A percentile compares a stretch with the other conserved stretches of the same genome.
These are phyloP conservation scores for Neofusicoccum ribis DNA, from an alignment of 2,329 filamentous ascomycete genomes.

Conservation along the genomic window DNA sequence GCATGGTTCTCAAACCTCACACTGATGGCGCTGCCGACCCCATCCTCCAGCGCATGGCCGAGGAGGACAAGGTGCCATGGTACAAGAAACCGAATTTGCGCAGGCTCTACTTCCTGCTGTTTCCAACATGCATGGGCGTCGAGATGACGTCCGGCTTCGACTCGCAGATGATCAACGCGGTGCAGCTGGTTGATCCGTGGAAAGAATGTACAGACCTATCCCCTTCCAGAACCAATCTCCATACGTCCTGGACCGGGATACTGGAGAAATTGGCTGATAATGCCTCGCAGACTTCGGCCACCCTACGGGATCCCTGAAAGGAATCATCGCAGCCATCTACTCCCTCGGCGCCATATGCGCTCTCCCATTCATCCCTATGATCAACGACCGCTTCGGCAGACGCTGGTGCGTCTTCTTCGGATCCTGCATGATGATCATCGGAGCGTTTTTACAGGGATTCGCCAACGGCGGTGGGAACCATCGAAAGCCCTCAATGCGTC, in stretches of 20 bases:
- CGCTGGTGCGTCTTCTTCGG: slow-evolving; percentile 24
- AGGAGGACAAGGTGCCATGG: slow-evolving; percentile 40
- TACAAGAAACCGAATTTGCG: slow-evolving; percentile 31
- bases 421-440: slow-evolving; percentile 19
- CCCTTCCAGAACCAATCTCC: too few species aligned
- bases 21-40: slow-evolving; percentile 37
- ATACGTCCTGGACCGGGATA: too few species aligned
- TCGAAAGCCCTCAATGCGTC: too few species aligned
- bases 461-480: slow-evolving; percentile 38
- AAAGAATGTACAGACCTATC: slow-evolving; percentile 30
- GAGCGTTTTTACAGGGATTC: slow-evolving; percentile 28
- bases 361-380: slow-evolving; percentile 28
- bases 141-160: slow-evolving; percentile 21
- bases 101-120: slow-evolving; percentile 33
- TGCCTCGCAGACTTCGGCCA: slow-evolving; percentile 25
- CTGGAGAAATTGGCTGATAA: neutral
- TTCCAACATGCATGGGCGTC: slow-evolving; percentile 37
- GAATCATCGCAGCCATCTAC: slow-evolving; percentile 29
- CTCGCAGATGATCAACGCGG: slow-evolving; percentile 30
- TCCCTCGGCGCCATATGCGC: slow-evolving; percentile 29
- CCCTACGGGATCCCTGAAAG: slow-evolving; percentile 25
- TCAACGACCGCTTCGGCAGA: slow-evolving; percentile 29
- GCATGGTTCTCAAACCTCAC: slow-evolving; percentile 31
- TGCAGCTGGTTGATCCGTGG: slow-evolving; percentile 28
- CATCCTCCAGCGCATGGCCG: slow-evolving; percentile 42